Conservation (phyloP, 441 rosid genomes). For the Populus tomentosa region DNA sequence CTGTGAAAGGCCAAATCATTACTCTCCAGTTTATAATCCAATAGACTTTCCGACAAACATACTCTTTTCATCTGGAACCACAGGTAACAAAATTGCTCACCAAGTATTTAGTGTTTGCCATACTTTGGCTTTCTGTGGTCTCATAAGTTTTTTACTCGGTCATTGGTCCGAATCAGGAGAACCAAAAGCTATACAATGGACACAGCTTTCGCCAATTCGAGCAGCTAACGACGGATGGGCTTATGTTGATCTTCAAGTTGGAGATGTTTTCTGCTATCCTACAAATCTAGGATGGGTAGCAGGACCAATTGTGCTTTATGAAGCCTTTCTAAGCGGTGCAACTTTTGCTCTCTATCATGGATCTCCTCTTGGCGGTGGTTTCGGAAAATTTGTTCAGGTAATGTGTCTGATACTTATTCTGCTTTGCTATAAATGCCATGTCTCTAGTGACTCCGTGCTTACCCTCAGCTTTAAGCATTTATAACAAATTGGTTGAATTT, state of each 20-base stretch:
- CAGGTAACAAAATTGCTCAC: slow-evolving; percentile 38
- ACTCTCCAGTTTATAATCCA: slow-evolving; percentile 47
- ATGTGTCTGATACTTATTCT: background rate
- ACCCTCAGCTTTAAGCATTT: too few relatives aligned
- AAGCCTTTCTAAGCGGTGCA: slow-evolving; percentile 61
- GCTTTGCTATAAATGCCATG: background rate
- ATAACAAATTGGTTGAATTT: too few relatives aligned
- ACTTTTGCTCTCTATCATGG: slow-evolving; percentile 84
- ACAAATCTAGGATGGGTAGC: slow-evolving; percentile 96
- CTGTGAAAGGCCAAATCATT: slow-evolving; percentile 33
- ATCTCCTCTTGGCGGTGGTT: slow-evolving; percentile 76
- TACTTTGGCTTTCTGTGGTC: background rate
- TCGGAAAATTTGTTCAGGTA: slow-evolving; percentile 88
- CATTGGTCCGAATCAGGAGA: slow-evolving; percentile 48
- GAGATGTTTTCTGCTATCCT: slow-evolving; percentile 75
- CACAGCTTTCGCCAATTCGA: slow-evolving; percentile 74
- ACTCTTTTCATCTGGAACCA: slow-evolving; percentile 87
- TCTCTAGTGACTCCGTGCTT: too few relatives aligned
- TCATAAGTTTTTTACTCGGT: slow-evolving; percentile 4
- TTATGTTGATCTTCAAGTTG: slow-evolving; percentile 48
- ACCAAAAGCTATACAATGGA: slow-evolving; percentile 93
- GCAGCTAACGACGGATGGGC: slow-evolving; percentile 66
- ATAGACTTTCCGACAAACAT: slow-evolving; percentile 58
- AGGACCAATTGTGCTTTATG: slow-evolving; percentile 68
- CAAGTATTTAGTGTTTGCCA: background rate